phyloP scores from a whole-genome alignment of 805 yeast genomes.

The Debaryomyces prosopidis region DNA sequence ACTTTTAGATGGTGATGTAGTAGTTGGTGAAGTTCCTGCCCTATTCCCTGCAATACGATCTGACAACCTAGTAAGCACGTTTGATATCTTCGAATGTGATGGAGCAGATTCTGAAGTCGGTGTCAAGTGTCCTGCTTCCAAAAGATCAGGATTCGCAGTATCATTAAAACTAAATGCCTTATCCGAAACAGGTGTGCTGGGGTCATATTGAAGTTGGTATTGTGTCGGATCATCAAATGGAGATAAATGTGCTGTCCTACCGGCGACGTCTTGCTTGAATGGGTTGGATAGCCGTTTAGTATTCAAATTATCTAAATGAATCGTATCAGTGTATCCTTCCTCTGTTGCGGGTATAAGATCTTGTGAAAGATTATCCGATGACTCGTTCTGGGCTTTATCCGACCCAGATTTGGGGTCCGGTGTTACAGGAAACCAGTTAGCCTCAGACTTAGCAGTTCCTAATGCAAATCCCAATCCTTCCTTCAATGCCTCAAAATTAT shows the following conservation, averaged over 20 bases:
- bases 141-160: conserved; percentile 7
- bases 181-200: neutral
- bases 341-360: neutral
- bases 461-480: conserved; percentile 36
- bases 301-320: conserved; percentile 16
- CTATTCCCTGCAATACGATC: conserved; percentile 39
- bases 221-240: conserved; percentile 3
- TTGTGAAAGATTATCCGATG: conserved; percentile 6
- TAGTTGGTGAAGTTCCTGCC: conserved; percentile 1
- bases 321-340: conserved; percentile 14
- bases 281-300: neutral
- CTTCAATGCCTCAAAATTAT: conserved; percentile 30
- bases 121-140: conserved; percentile 19
- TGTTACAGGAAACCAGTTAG: conserved; percentile 32
- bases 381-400: neutral
- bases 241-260: neutral
- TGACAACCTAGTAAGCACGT: conserved; percentile 27
- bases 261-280: too few relatives aligned
- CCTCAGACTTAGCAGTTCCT: conserved; percentile 22
- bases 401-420: neutral
- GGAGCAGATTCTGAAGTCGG: conserved; percentile 13
- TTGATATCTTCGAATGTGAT: conserved; percentile 22
- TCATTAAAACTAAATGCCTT: neutral
- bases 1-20: neutral
- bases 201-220: neutral